phyloP scores from a whole-genome alignment of 2,329 filamentous ascomycete genomes.

The Cadophora gregata region DNA sequence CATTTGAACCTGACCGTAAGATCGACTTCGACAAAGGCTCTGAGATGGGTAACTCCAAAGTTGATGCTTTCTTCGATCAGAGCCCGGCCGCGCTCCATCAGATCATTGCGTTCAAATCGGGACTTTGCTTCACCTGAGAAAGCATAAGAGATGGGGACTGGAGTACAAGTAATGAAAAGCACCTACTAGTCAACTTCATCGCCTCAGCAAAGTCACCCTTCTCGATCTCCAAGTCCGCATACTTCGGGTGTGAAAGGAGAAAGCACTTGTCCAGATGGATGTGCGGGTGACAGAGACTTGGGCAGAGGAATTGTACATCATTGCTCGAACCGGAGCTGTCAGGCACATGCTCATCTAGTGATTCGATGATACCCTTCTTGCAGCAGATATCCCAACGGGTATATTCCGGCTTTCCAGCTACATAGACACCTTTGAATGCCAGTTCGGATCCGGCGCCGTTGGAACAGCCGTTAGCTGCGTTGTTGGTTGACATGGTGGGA shows the following conservation, averaged over 20 bases:
- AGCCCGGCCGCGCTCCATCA: slow-evolving; percentile 68
- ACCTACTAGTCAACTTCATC: slow-evolving; percentile 56
- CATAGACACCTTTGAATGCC: slow-evolving; percentile 40
- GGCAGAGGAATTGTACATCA: slow-evolving; percentile 49
- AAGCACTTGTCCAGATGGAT: slow-evolving; percentile 75
- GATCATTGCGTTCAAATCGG: slow-evolving; percentile 64
- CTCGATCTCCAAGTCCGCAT: slow-evolving; percentile 63
- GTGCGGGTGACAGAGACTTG: slow-evolving; percentile 72
- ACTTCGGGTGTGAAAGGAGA: slow-evolving; percentile 62
- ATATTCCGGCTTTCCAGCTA: slow-evolving; percentile 40
- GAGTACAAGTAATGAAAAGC: slow-evolving; percentile 18
- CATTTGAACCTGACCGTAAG: slow-evolving; percentile 63
- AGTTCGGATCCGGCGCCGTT: slow-evolving; percentile 24
- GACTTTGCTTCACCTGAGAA: slow-evolving; percentile 59
- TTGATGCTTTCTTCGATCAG: slow-evolving; percentile 68
- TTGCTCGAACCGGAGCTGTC: slow-evolving; percentile 7
- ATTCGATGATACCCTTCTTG: slow-evolving; percentile 39
- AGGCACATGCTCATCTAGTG: slow-evolving; percentile 40
- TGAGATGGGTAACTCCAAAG: slow-evolving; percentile 71
- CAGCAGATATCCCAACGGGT: slow-evolving; percentile 46
- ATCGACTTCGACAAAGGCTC: slow-evolving; percentile 76
- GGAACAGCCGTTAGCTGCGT: slow-evolving; percentile 1
- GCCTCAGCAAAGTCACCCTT: slow-evolving; percentile 71
- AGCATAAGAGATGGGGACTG: slow-evolving; percentile 25
- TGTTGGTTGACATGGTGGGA: slow-evolving; percentile 6